Evolutionary conservation across 768 basidiomycete genomes (phyloP), one percentile per base, ranked within the genome.

Genomic region (Suillus placidus): DNA sequence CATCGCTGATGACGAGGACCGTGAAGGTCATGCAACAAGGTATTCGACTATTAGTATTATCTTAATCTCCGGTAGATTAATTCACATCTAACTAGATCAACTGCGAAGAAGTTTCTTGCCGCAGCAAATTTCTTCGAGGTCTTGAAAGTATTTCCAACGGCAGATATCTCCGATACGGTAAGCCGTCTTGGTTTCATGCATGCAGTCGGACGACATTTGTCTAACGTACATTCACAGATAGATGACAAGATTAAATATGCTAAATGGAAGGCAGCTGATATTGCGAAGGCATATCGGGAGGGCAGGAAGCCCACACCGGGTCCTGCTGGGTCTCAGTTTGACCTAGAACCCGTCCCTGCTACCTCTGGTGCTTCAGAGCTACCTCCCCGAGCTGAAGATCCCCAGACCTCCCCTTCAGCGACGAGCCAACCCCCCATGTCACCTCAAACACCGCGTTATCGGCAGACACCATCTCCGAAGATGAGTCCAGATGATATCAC

Each of bases 201-300:
- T 30, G 9, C 18, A 30, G 18, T 64, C 32, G 64, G 23, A 65
- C 37, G 42, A 32, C 58, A 10, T 2, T 40, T 38, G 23, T 69
- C 60, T 64, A n/a, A 69, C 65, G 0, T 10, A 42, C 43, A n/a
- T 35, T 38, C 10, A 10, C 67, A 97, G 94, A 87, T 88, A 67
- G 89, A 89, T 70, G 92, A 92, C 68, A 99, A 97, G 78, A 87
- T 97, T 42, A 89, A 87, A 64, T 99, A 99, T 78, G 87, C 95
- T 5, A 94, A 97, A 76, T 99, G 97, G 96, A 98, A 98, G 76
- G 97, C 97, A 43, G 90, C 92, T 14, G 95, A 97, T 67, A 95
- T 99, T 23, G 88, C 93, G 20, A 98, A 93, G 76, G 95, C 97
- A 1, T 86, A 95, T 73, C 88, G 96, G n/a, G 97, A 98, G 76